Percentiles rank a stretch among this genome's conserved stretches.
These are phyloP conservation scores for Saccharomycopsis sp. DNA, from an alignment of 805 yeast genomes.

Conservation along the genomic window DNA sequence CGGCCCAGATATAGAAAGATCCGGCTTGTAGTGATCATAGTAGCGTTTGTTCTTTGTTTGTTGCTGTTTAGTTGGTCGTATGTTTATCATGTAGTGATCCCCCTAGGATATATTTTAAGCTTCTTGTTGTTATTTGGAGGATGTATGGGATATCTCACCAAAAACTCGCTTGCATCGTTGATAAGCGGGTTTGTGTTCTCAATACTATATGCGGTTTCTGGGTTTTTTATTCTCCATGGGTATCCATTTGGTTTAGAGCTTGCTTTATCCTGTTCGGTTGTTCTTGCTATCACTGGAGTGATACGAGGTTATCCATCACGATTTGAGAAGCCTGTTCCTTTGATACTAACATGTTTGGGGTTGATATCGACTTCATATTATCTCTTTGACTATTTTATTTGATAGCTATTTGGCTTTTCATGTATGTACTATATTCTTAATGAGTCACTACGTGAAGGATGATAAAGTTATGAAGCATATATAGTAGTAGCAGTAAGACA, in stretches of 20 bases:
- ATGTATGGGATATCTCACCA: neutral
- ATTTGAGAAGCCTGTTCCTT: neutral
- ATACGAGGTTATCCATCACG: neutral
- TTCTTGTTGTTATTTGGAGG: neutral
- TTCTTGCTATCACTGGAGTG: neutral
- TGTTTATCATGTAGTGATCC: neutral
- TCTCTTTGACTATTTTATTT: constrained; percentile 3
- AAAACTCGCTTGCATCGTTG: neutral
- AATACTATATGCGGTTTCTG: neutral
- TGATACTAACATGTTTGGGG: neutral
- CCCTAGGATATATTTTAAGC: neutral
- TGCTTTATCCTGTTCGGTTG: neutral
- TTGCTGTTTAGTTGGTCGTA: constrained; percentile 1
- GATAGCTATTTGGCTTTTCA: neutral
- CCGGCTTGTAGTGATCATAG: neutral
- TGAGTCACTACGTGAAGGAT: no score
- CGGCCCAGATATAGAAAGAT: neutral
- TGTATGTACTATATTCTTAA: no score
- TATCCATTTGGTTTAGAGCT: neutral
- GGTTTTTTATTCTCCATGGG: neutral
- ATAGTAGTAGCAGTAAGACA: no score
- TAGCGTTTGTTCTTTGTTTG: neutral
- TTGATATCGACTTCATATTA: neutral
- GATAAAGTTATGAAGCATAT: no score
- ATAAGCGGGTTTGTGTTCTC: neutral